Evolutionary conservation across 1,139 yeast genomes (phyloP).

Genomic region (Kodamaea sp.): DNA sequence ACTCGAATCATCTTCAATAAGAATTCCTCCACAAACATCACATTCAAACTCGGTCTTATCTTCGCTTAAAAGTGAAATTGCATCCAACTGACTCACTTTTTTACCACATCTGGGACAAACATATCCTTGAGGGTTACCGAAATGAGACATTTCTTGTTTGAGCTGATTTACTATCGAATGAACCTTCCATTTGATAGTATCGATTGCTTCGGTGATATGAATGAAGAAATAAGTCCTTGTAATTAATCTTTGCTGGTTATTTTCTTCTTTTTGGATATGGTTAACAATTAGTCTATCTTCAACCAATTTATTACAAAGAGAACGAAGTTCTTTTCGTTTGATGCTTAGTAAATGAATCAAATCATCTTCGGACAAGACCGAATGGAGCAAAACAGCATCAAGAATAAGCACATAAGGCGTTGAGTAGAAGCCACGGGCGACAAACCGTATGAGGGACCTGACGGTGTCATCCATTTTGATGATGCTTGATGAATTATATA

Average conservation of each 20-base stretch:
- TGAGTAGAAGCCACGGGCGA: conserved; percentile 83
- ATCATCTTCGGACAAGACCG: conserved; percentile 94
- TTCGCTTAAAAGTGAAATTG: conserved; percentile 72
- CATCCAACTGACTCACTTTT: conserved; percentile 82
- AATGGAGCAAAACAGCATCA: conserved; percentile 87
- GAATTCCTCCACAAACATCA: conserved; percentile 71
- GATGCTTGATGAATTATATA: not conserved
- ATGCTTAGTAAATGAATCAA: conserved; percentile 75
- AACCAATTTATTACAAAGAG: conserved; percentile 72
- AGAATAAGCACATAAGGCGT: conserved; percentile 78
- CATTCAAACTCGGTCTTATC: conserved; percentile 82
- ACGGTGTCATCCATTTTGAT: conserved; percentile 41
- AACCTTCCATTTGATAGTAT: conserved; percentile 94
- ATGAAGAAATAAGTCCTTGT: conserved; percentile 82
- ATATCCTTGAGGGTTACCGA: conserved; percentile 91
- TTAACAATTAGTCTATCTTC: conserved; percentile 73
- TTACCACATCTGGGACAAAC: conserved; percentile 83
- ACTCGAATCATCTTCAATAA: conserved; percentile 85
- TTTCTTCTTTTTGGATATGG: conserved; percentile 82
- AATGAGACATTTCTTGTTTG: conserved; percentile 75
- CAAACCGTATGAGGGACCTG: conserved; percentile 48
- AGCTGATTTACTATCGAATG: conserved; percentile 77
- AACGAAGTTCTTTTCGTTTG: conserved; percentile 81
- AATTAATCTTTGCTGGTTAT: conserved; percentile 57
- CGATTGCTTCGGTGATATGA: conserved; percentile 90